Percentiles rank a stretch among this genome's conserved stretches.
These are phyloP conservation scores for Cudoniella acicularis DNA, from an alignment of 495 filamentous ascomycete species.

Conservation along the genomic window DNA sequence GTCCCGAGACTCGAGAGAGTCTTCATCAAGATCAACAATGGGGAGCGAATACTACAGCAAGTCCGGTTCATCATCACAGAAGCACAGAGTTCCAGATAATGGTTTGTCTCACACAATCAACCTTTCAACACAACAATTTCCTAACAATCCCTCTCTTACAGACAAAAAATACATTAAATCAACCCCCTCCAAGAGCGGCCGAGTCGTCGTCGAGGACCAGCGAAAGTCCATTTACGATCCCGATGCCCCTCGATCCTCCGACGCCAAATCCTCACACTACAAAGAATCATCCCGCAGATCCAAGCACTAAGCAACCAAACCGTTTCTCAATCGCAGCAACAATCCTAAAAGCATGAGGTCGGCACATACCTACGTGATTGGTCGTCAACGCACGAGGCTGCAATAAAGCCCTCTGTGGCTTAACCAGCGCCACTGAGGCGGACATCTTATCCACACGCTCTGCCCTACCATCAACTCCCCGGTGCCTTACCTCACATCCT, in stretches of 20 bases:
- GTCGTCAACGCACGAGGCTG: not conserved
- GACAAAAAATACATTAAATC: not conserved
- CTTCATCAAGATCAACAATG: not conserved
- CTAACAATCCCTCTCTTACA: conserved; percentile 1
- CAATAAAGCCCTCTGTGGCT: not conserved
- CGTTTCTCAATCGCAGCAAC: not conserved
- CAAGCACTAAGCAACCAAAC: not conserved
- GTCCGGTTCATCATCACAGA: not conserved
- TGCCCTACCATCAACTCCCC: not conserved
- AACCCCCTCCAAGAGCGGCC: not conserved
- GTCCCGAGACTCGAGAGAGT: not conserved
- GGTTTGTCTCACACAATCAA: not conserved
- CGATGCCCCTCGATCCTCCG: not conserved
- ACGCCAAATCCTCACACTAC: not conserved
- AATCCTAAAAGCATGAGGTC: not conserved
- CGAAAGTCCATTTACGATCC: not conserved
- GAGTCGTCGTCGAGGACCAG: not conserved
- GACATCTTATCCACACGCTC: not conserved
- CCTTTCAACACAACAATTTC: not conserved
- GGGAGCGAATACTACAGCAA: not conserved
- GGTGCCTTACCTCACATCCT: not conserved
- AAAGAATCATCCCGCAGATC: not conserved
- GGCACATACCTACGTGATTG: not conserved
- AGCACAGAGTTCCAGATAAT: not conserved
- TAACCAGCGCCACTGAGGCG: not conserved